Base-by-base conservation (phyloP, 2,329 filamentous ascomycete genomes). In the Ophiocordyceps polyrhachis-furcata region DNA sequence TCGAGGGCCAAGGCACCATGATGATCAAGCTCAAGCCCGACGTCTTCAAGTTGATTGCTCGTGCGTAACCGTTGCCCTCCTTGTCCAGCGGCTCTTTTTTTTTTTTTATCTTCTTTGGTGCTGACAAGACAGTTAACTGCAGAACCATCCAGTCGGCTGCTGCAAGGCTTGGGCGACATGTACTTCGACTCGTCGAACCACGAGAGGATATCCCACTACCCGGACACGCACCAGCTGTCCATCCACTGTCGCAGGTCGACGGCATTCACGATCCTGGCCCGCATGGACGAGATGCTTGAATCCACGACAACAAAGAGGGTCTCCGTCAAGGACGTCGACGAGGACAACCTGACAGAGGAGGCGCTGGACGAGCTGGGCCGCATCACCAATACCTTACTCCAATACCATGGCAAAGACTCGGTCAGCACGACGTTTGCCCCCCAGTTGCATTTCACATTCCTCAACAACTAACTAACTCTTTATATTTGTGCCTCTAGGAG, bases 21-120 rank as follows among this genome's bases (percentile, higher is more conserved):
- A 56, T 55, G 2, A 47, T 74, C 7, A 58, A 51, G 47, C 49
- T 74, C 19, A 52, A 56, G 13, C 59, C 60, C 13, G 45, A 56
- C 1, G 61, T 67, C 44, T 71, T 72, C 48, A 49, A 55, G 29
- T 61, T 73, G 4, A 55, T 76, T 21, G 58, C 63, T 41, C 56
- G 70, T 72, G 59, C 49, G 66, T 62, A 8, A 6, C 14, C 12
- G 21, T 19, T 3, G 21, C 21, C 6, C 21, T 23, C 21, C 21
- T 23, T 23, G 20, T 4, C 9, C 5, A 2, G 43, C 20, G 8
- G n/a, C n/a, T n/a, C n/a, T n/a, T n/a, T n/a, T n/a, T 1, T 13
- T 31, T n/a, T 35, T 35, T n/a, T n/a, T 38, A n/a, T 15, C 32
- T 15, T 15, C 15, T 19, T 9, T 7, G 8, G 35, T 19, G n/a